Percentiles rank a stretch among this genome's conserved stretches.
Conservation (phyloP, 805 yeast genomes). For the Candida taoyuanica region DNA sequence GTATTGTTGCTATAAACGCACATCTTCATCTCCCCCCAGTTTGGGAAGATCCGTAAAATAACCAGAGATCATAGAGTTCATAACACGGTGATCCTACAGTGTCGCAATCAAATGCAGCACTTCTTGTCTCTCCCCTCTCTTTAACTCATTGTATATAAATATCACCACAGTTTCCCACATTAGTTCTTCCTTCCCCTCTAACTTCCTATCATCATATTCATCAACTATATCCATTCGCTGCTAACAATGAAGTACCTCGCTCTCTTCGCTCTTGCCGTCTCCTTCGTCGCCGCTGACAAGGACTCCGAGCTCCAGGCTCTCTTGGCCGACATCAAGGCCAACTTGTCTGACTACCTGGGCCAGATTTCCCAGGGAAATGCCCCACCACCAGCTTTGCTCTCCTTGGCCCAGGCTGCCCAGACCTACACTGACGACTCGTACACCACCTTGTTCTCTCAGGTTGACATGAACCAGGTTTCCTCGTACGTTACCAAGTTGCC, state of each 20-base stretch:
- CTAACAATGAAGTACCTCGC: conserved; percentile 5
- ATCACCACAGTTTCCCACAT: too few species aligned
- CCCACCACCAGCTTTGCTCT: conserved; percentile 28
- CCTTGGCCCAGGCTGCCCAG: conserved; percentile 24
- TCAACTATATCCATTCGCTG: background rate
- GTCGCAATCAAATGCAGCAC: too few species aligned
- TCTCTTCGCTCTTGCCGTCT: conserved; percentile 11
- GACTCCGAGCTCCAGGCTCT: conserved; percentile 9
- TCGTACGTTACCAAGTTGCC: conserved; percentile 29
- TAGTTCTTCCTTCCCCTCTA: too few species aligned
- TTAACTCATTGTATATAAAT: too few species aligned
- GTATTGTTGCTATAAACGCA: too few species aligned
- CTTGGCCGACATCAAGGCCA: conserved; percentile 18
- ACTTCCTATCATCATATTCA: too few species aligned
- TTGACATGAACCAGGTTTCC: conserved; percentile 26
- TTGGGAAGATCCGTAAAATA: too few species aligned
- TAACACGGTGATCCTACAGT: too few species aligned
- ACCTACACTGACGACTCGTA: conserved; percentile 33
- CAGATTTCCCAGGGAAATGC: conserved; percentile 19
- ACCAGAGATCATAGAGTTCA: too few species aligned
- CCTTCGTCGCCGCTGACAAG: conserved; percentile 10
- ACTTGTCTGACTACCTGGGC: conserved; percentile 20
- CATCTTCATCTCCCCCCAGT: too few species aligned
- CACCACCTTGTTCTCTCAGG: conserved; percentile 28
- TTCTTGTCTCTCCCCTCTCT: too few species aligned